Evolutionary conservation across 1,139 yeast genomes (phyloP).

Genomic region (Geotrichum bryndzae): DNA sequence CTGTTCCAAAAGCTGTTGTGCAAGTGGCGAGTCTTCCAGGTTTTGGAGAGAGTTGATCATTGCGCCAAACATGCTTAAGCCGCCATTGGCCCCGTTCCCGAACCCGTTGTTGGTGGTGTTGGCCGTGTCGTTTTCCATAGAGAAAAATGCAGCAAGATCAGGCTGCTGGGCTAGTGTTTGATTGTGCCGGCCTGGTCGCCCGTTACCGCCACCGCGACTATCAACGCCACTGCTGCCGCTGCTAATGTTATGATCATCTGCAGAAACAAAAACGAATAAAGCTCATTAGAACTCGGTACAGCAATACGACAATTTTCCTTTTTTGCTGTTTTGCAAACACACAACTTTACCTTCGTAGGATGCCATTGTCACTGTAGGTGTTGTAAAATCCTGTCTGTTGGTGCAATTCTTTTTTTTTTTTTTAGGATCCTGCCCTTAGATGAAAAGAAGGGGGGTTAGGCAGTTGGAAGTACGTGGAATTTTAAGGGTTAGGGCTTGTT

Average conservation of each 20-base stretch:
- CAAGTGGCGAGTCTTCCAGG: background rate
- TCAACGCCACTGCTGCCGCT: background rate
- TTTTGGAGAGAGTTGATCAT: background rate
- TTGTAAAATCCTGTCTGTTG: no score
- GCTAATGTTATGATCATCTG: constrained; percentile 9
- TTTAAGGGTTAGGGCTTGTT: no score
- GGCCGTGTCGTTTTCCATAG: constrained; percentile 1
- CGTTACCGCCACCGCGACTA: background rate
- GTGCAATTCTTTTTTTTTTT: no score
- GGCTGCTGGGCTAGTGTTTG: constrained; percentile 9
- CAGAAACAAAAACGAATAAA: background rate
- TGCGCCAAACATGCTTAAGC: background rate
- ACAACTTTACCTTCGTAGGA: constrained; percentile 13
- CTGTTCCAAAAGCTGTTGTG: background rate
- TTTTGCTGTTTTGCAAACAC: background rate
- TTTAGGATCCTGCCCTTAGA: no score
- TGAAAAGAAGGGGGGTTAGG: no score
- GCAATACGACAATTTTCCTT: background rate
- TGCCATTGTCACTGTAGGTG: constrained; percentile 1
- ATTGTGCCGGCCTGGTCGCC: background rate
- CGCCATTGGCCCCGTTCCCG: background rate
- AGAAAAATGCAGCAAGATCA: constrained; percentile 11
- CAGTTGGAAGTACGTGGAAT: no score
- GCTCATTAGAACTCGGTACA: background rate
- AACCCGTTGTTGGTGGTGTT: background rate